A percentile compares a stretch with the other conserved stretches of the same genome.
phyloP scores from a whole-genome alignment of 2,329 filamentous ascomycete genomes.

The Trichoderma sp. region DNA sequence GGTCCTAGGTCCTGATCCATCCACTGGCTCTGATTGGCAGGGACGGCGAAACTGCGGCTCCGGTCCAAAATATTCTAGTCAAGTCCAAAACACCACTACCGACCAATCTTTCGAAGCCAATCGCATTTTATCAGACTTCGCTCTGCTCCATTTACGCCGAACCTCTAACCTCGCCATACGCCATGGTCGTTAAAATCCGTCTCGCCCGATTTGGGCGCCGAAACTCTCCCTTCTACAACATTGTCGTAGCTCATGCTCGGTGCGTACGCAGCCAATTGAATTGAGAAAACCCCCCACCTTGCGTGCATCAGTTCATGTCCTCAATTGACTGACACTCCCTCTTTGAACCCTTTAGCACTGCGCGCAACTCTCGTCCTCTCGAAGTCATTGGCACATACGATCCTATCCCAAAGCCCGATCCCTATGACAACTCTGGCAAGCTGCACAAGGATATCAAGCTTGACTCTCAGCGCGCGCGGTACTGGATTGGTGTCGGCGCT shows the following conservation, averaged over 20 bases:
- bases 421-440: slow-evolving; percentile 59
- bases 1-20: not conserved
- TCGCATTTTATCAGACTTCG: not conserved
- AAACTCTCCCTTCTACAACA: slow-evolving; percentile 94
- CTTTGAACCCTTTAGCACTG: slow-evolving; percentile 52
- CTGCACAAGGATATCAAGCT: slow-evolving; percentile 90
- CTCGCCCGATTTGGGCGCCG: slow-evolving; percentile 89
- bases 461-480: slow-evolving; percentile 76
- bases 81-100: not conserved
- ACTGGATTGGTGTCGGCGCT: slow-evolving; percentile 96
- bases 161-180: not conserved
- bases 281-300: not conserved
- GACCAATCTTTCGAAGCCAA: not conserved
- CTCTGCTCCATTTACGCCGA: not conserved
- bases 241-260: slow-evolving; percentile 91
- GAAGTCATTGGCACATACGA: slow-evolving; percentile 87
- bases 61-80: slow-evolving; percentile 27
- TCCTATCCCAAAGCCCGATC: slow-evolving; percentile 61
- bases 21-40: slow-evolving; percentile 31
- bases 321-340: slow-evolving; percentile 31
- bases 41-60: slow-evolving; percentile 39
- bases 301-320: not conserved
- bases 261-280: slow-evolving; percentile 35
- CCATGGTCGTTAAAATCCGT: slow-evolving; percentile 91
- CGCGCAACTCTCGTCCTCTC: slow-evolving; percentile 82